Evolutionary conservation across 352 stramenopile species (phyloP).

Genomic region (Phytophthora sojae): DNA sequence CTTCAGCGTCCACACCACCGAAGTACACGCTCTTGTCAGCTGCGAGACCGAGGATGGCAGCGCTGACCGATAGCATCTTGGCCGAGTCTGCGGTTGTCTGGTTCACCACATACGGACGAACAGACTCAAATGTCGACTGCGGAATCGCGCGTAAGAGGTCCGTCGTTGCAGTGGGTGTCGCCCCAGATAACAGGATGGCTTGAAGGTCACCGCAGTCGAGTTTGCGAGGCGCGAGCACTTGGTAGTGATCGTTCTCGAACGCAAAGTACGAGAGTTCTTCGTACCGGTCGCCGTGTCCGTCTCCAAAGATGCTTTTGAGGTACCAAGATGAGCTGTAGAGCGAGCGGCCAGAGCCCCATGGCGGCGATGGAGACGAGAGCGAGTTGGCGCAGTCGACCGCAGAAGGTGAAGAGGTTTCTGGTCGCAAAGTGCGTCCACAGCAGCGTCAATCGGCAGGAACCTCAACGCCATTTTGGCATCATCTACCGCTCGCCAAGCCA

Average conservation of each 20-base stretch:
- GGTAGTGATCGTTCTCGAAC: constrained; percentile 49
- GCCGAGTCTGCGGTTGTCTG: constrained; percentile 20
- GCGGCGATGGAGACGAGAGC: constrained; percentile 41
- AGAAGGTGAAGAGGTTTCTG: constrained; percentile 13
- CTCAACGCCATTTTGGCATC: no score
- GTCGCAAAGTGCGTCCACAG: no score
- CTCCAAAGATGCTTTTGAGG: constrained; percentile 47
- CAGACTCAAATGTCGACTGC: constrained; percentile 22
- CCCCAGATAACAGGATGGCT: constrained; percentile 19
- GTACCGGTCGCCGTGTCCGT: constrained; percentile 54
- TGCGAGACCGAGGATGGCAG: constrained; percentile 35
- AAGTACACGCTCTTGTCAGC: constrained; percentile 37
- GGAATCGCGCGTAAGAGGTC: constrained; percentile 38
- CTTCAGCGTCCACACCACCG: constrained; percentile 43
- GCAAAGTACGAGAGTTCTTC: constrained; percentile 43
- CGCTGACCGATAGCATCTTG: constrained; percentile 24
- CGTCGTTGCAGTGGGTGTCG: constrained; percentile 11
- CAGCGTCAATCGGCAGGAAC: no score
- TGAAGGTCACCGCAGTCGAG: constrained; percentile 39
- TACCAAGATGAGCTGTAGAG: constrained; percentile 36
- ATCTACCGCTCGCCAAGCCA: no score
- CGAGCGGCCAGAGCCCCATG: constrained; percentile 48
- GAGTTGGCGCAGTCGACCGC: constrained; percentile 29
- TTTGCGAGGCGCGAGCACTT: constrained; percentile 34
- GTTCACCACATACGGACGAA: constrained; percentile 37